Evolutionary conservation across 2,329 filamentous ascomycete species (phyloP).

Genomic region (Pyrenochaeta sp.): DNA sequence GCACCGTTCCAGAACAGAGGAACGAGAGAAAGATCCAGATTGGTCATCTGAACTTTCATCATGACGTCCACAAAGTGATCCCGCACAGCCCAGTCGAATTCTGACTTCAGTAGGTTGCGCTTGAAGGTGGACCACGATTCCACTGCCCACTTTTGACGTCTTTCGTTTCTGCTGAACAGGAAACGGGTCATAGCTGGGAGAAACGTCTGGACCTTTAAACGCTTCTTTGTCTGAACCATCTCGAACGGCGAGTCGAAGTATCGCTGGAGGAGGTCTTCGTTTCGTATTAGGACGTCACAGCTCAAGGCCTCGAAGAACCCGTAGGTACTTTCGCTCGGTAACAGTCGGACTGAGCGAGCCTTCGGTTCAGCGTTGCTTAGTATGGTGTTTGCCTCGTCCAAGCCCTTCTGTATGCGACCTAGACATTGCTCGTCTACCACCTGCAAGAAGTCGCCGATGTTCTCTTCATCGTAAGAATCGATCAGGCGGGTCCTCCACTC

Average conservation of each 20-base stretch:
- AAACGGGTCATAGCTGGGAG: slow-evolving; percentile 87
- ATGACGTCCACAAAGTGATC: slow-evolving; percentile 75
- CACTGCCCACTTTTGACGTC: slow-evolving; percentile 72
- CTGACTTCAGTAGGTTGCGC: slow-evolving; percentile 69
- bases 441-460: slow-evolving; percentile 55
- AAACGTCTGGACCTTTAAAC: slow-evolving; percentile 77
- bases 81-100: slow-evolving; percentile 89
- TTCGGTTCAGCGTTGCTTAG: slow-evolving; percentile 58
- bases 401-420: slow-evolving; percentile 53
- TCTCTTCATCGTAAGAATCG: slow-evolving; percentile 55
- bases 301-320: slow-evolving; percentile 90
- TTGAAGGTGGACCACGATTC: slow-evolving; percentile 73
- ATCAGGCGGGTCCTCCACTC: slow-evolving; percentile 53
- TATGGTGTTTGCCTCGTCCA: slow-evolving; percentile 52
- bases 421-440: slow-evolving; percentile 57
- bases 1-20: slow-evolving; percentile 83
- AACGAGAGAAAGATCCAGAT: slow-evolving; percentile 63
- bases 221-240: slow-evolving; percentile 78
- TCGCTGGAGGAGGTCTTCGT: slow-evolving; percentile 60
- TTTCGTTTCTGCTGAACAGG: slow-evolving; percentile 76
- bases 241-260: slow-evolving; percentile 86
- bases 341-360: slow-evolving; percentile 58
- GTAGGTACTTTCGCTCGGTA: slow-evolving; percentile 71
- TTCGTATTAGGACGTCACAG: slow-evolving; percentile 77
- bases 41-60: slow-evolving; percentile 65